Evolutionary conservation across 345 rosid species (phyloP), one percentile per base, ranked within the genome.

Genomic region (Eucalyptus brandiana): DNA sequence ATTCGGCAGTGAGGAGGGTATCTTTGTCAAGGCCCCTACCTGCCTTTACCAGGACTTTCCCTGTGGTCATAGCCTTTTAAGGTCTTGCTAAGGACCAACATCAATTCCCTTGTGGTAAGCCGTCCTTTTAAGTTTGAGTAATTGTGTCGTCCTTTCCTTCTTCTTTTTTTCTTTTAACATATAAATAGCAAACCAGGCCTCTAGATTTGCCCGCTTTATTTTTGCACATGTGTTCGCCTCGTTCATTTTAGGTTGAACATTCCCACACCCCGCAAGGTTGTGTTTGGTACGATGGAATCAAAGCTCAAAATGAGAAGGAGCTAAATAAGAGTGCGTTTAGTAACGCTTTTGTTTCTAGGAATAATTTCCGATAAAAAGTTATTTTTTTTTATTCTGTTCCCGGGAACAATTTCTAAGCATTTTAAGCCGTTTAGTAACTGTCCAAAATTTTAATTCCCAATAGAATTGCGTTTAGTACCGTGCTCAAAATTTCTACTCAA

Each of bases 321-420:
- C 26, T 37, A 42, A 34, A 72, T 72, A 72, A 51, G 0, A 4
- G 1, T 21, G 1, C 4, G 21, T 3, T 51, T 51, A 9, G 2
- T 17, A 51, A 51, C 4, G 4, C 0, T 51, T 51, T 0, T 51
- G 0, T 51, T 17, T 7, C 0, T 0, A 3, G 2, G 4, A 50
- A 51, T 7, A 51, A 51, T 51, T 51, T 51, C 2, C 0, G 8
- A 51, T 51, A 3, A 50, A 1, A 50, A 16, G 3, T 17, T 7
- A 51, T 51, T 51, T 2, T 51, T 51, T 51, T 51, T 51, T 17
- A 17, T 51, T 51, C 0, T 51, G 9, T 51, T 17, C 9, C 1
- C 9, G 4, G 0, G 4, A 51, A 51, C 2, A 51, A 51, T 51
- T 51, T 51, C 4, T 51, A 51, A 51, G 54, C 54, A 51, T 51